These are phyloP conservation scores for Gigaspora rosea DNA, from an alignment of 192 early-diverging fungal species.

Conservation along the genomic window DNA sequence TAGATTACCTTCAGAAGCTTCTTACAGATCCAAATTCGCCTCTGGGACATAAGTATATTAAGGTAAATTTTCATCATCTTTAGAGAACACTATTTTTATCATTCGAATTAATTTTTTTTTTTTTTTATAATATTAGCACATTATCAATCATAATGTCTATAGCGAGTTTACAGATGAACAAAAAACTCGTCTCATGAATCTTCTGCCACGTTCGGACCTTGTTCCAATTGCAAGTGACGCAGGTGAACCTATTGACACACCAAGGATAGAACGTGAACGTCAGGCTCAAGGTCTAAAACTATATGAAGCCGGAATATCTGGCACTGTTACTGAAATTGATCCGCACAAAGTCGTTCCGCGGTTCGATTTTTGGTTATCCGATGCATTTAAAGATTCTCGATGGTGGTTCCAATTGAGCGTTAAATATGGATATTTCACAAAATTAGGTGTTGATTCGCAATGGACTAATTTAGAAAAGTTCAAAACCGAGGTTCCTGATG, in stretches of 20 bases:
- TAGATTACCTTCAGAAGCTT: constrained; percentile 6
- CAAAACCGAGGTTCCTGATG: background rate
- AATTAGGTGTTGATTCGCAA: constrained; percentile 2
- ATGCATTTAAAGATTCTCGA: constrained; percentile 10
- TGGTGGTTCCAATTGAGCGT: constrained; percentile 17
- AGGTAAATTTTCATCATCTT: background rate
- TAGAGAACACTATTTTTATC: background rate
- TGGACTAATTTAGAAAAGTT: constrained; percentile 19
- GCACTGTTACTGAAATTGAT: background rate
- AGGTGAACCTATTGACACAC: constrained; percentile 22
- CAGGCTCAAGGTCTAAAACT: background rate
- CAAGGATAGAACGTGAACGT: background rate
- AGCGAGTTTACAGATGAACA: constrained; percentile 16
- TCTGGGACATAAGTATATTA: background rate
- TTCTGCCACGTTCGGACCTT: constrained; percentile 9
- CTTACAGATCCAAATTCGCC: background rate
- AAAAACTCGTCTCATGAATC: constrained; percentile 17
- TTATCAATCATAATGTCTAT: constrained; percentile 8
- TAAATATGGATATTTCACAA: constrained; percentile 17
- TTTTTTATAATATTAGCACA: background rate
- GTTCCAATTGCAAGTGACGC: constrained; percentile 24
- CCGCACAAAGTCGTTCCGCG: constrained; percentile 1
- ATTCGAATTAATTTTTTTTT: background rate
- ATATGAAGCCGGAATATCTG: constrained; percentile 8
- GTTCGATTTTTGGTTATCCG: constrained; percentile 23